Conservation (phyloP, 352 stramenopile genomes). For the Phytophthora macrochlamydospora region DNA sequence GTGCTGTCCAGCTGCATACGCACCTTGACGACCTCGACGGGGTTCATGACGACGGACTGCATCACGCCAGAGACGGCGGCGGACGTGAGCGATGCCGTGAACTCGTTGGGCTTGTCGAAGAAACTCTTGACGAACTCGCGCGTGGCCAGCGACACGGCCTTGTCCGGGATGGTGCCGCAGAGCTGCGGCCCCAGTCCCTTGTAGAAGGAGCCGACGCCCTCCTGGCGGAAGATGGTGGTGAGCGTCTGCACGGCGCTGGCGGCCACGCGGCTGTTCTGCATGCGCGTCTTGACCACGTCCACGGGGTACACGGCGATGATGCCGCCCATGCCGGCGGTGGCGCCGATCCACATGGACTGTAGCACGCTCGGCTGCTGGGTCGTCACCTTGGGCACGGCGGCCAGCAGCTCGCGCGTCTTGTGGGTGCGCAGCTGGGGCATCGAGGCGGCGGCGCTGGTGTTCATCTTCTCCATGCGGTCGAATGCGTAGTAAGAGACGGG, state of each 20-base stretch:
- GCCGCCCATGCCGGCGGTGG: slow-evolving; percentile 77
- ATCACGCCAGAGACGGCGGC: slow-evolving; percentile 67
- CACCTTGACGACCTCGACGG: slow-evolving; percentile 84
- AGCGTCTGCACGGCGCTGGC: slow-evolving; percentile 62
- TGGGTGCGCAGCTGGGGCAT: slow-evolving; percentile 33
- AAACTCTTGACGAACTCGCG: slow-evolving; percentile 81
- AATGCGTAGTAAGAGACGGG: background rate
- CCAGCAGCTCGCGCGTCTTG: slow-evolving; percentile 43
- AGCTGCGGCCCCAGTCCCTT: slow-evolving; percentile 79
- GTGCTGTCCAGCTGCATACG: slow-evolving; percentile 85
- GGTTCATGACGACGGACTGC: slow-evolving; percentile 86
- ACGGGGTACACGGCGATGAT: slow-evolving; percentile 86
- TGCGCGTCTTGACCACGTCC: slow-evolving; percentile 87
- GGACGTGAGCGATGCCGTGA: slow-evolving; percentile 74
- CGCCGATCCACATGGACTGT: slow-evolving; percentile 83
- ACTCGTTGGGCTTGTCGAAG: slow-evolving; percentile 75
- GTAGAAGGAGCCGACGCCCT: slow-evolving; percentile 76
- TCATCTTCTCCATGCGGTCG: slow-evolving; percentile 39
- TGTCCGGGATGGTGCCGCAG: slow-evolving; percentile 77
- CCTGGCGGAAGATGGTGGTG: slow-evolving; percentile 60
- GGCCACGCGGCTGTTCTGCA: slow-evolving; percentile 74
- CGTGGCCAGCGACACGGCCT: slow-evolving; percentile 79
- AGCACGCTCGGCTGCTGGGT: slow-evolving; percentile 61
- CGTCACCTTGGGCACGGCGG: slow-evolving; percentile 23
- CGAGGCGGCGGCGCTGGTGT: slow-evolving; percentile 10